A percentile compares a stretch with the other conserved stretches of the same genome.
phyloP scores from a whole-genome alignment of 192 early-diverging fungal species.

The Coemansia sp. region DNA sequence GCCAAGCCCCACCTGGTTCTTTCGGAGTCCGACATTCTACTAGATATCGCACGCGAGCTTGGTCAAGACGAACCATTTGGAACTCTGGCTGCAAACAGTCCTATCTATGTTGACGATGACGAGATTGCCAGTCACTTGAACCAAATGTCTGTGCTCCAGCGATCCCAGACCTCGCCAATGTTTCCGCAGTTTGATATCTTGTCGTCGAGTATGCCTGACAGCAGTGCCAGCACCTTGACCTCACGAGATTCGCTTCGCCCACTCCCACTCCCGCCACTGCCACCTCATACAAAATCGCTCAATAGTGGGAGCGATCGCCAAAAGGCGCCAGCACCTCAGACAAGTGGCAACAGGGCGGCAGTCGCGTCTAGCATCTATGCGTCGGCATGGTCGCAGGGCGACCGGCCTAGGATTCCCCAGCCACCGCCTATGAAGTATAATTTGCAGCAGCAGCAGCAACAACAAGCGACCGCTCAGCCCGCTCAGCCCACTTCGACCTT shows the following conservation, averaged over 20 bases:
- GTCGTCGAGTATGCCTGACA: slow-evolving; percentile 16
- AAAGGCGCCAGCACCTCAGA: neutral
- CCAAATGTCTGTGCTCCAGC: slow-evolving; percentile 25
- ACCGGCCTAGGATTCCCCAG: slow-evolving; percentile 24
- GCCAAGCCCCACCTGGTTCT: slow-evolving; percentile 1
- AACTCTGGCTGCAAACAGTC: slow-evolving; percentile 21
- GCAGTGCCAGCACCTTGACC: neutral
- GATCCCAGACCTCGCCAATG: slow-evolving; percentile 28
- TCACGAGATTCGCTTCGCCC: slow-evolving; percentile 21
- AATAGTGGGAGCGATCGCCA: slow-evolving; percentile 23
- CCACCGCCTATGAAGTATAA: slow-evolving; percentile 33
- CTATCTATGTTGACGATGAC: slow-evolving; percentile 40
- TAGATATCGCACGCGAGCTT: slow-evolving; percentile 56
- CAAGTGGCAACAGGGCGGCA: neutral
- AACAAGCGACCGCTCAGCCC: neutral
- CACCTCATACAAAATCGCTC: slow-evolving; percentile 25
- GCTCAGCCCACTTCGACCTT: neutral
- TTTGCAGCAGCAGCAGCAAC: slow-evolving; percentile 42
- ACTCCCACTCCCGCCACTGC: slow-evolving; percentile 22
- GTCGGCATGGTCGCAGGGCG: neutral
- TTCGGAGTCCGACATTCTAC: slow-evolving; percentile 30
- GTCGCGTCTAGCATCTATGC: slow-evolving; percentile 3
- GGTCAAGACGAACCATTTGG: slow-evolving; percentile 43
- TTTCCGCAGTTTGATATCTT: slow-evolving; percentile 20
- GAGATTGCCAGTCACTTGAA: slow-evolving; percentile 38